phyloP scores from a whole-genome alignment of 495 filamentous ascomycete species.

The Lasiosphaeria ovina region DNA sequence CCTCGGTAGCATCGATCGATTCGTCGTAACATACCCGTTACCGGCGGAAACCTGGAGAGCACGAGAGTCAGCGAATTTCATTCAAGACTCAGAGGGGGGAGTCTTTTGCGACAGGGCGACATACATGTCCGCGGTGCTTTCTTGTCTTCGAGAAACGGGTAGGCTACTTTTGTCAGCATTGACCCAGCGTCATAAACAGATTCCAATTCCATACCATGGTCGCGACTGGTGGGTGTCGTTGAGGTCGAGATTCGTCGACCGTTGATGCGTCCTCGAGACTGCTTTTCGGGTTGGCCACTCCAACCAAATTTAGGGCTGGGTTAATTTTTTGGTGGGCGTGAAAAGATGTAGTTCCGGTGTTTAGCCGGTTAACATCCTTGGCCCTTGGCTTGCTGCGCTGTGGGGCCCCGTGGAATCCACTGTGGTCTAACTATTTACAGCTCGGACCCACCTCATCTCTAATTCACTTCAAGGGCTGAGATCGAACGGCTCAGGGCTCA shows the following conservation, averaged over 20 bases:
- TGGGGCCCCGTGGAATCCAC: too few species aligned
- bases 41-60: slow-evolving; percentile 36
- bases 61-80: slow-evolving; percentile 25
- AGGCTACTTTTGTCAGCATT: slow-evolving; percentile 34
- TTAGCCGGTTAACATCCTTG: slow-evolving; percentile 18
- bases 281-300: slow-evolving; percentile 21
- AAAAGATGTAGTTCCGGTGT: slow-evolving; percentile 19
- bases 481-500: too few species aligned
- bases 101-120: slow-evolving; percentile 11
- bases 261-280: slow-evolving; percentile 29
- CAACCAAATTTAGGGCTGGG: slow-evolving; percentile 35
- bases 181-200: background rate
- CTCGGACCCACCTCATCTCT: background rate
- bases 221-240: slow-evolving; percentile 34
- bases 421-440: too few species aligned
- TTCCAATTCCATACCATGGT: slow-evolving; percentile 33
- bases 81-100: slow-evolving; percentile 5
- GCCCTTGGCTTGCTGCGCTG: background rate
- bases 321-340: slow-evolving; percentile 36
- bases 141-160: slow-evolving; percentile 40
- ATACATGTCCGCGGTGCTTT: slow-evolving; percentile 41
- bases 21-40: slow-evolving; percentile 36
- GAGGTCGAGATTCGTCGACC: slow-evolving; percentile 31
- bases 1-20: slow-evolving; percentile 23
- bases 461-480: background rate